These are phyloP conservation scores for Dioszegia aurantiaca DNA, from an alignment of 768 basidiomycete genomes.

Conservation along the genomic window DNA sequence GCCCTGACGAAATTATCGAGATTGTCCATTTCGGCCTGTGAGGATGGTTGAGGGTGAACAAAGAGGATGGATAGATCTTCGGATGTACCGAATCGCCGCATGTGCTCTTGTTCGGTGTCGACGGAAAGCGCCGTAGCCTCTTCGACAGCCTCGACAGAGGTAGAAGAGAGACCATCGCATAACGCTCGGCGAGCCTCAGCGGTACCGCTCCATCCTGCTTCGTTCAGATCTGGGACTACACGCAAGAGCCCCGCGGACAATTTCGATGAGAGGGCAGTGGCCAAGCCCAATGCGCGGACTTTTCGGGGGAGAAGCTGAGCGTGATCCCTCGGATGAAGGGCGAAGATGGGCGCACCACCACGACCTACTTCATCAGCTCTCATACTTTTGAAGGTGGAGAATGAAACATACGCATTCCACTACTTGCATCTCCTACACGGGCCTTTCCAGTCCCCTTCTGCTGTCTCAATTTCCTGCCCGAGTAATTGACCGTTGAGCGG, in stretches of 20 bases:
- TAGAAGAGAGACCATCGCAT: constrained; percentile 54
- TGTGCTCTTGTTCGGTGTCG: constrained; percentile 52
- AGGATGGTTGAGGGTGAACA: constrained; percentile 29
- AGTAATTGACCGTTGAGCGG: constrained; percentile 82
- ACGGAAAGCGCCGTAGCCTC: constrained; percentile 48
- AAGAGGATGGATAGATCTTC: constrained; percentile 45
- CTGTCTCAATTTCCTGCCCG: constrained; percentile 78
- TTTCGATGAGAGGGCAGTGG: constrained; percentile 80
- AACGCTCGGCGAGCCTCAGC: constrained; percentile 67
- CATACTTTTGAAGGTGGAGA: not conserved
- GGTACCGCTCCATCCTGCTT: constrained; percentile 43
- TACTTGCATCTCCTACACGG: constrained; percentile 78
- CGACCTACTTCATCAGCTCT: constrained; percentile 56
- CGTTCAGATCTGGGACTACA: constrained; percentile 59
- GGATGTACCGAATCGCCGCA: constrained; percentile 33
- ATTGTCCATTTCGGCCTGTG: constrained; percentile 8
- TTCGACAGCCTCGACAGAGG: not conserved
- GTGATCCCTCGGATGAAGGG: constrained; percentile 87
- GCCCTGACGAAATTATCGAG: constrained; percentile 58
- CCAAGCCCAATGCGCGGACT: constrained; percentile 87
- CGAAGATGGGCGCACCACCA: constrained; percentile 90
- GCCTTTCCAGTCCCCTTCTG: constrained; percentile 92
- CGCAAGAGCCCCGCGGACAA: constrained; percentile 71
- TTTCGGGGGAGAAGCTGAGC: constrained; percentile 88
- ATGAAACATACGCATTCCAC: constrained; percentile 51